Base-by-base conservation (phyloP, 2,329 filamentous ascomycete species). In the Colletotrichum siamense region DNA sequence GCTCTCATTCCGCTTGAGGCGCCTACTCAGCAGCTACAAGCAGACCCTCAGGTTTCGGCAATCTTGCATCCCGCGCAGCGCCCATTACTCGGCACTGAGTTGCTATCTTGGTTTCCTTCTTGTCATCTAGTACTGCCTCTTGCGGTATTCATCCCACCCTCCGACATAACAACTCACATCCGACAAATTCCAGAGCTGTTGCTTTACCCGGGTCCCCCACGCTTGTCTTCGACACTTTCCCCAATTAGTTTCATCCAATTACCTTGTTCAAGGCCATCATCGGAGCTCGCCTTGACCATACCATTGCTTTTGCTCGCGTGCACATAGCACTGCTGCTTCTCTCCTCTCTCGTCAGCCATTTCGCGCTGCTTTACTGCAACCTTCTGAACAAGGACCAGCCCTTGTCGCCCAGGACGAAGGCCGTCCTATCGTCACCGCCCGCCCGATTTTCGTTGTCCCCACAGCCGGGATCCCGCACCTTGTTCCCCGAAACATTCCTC, bases 371-470 rank as follows among this genome's bases (percentile, higher is more conserved):
- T 39, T 69, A n/a, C 71, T 61, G 66, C 63, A 52, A 39, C 39
- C 36, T 39, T 28, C 70, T 69, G 39, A 32, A 65, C 70, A 73
- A 76, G 74, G 59, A 69, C 70, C 49, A 52, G 49, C 59, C 70
- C 74, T 74, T 64, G 70, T 76, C 74, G 59, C 57, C 64, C 59
- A 73, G 74, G 28, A 65, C 28, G 55, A 39, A 69, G 49, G 28
- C 70, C 64, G 64, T 73, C 74, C 64, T 65, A 76, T 76, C 70
- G 74, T 76, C 64, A 76, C 74, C 70, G 74, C 74, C 65, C 70
- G 74, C 74, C 70, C 74, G 74, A 62, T 76, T 69, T 74, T 76
- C 74, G 64, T 74, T 34, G 70, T 36, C 70, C 65, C 74, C 70
- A 74, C 74, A 61, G 39, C 71, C 74, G 74, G 70, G 64, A 74